These are phyloP conservation scores for Salix exigua DNA, from an alignment of 345 rosid species.

Conservation along the genomic window DNA sequence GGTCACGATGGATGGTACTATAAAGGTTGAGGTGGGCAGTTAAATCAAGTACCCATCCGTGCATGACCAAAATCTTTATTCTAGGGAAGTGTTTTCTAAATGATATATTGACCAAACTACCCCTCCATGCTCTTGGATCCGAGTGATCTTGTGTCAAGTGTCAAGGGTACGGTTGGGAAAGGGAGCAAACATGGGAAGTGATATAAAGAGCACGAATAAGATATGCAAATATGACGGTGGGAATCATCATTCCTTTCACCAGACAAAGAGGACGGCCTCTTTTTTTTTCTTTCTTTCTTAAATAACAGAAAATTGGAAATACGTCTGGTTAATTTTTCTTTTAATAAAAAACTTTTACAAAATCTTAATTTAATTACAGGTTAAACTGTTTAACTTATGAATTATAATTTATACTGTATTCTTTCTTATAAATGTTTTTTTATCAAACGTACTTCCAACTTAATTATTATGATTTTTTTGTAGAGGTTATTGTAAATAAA, in stretches of 20 bases:
- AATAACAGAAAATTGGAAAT: neutral
- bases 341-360: too few species aligned
- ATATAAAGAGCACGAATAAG: conserved; percentile 15
- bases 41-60: conserved; percentile 44
- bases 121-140: neutral
- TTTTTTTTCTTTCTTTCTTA: too few species aligned
- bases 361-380: too few species aligned
- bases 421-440: too few species aligned
- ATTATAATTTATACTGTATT: too few species aligned
- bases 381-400: too few species aligned
- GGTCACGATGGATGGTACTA: conserved; percentile 5
- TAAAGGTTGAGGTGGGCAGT: conserved; percentile 13
- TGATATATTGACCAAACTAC: neutral
- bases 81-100: conserved; percentile 24
- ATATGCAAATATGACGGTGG: conserved; percentile 10
- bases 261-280: neutral
- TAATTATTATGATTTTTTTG: too few species aligned
- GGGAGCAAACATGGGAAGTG: neutral
- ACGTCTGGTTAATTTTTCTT: too few species aligned
- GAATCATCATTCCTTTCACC: conserved; percentile 20
- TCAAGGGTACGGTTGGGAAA: conserved; percentile 11
- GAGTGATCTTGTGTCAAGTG: neutral
- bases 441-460: too few species aligned
- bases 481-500: too few species aligned
- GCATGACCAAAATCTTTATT: conserved; percentile 24